Evolutionary conservation across 108 stramenopile genomes (phyloP), one percentile per base, ranked within the genome.

Genomic region (Cyclotella choctawhatcheeana): DNA sequence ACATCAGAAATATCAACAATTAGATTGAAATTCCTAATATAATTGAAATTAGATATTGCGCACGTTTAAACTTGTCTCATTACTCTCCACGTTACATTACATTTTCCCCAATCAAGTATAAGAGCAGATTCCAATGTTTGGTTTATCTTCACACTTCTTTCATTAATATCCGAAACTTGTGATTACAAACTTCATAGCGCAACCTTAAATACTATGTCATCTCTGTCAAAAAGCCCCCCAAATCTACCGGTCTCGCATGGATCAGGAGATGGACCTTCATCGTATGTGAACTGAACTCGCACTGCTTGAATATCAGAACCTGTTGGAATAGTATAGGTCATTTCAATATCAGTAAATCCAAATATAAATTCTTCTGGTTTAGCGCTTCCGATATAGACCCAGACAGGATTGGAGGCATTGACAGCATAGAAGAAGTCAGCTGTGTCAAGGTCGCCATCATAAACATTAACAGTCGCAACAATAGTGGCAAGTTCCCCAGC

Each of bases 341-440:
- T 31, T 31, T 17, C 8, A 1, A 56, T 0, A 18, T 56, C 20
- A n/a, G 37, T 12, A 12, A 40, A 40, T 6, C 12, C 8, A 40
- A 6, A 6, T 40, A n/a, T n/a, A n/a, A 8, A 6, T 40, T 6
- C 6, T 8, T 6, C 8, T 8, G 55, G 53, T 27, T n/a, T 56
- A 33, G 56, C 29, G 40, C 25, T 56, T 6, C 48, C 54, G 10
- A 70, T 54, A 34, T 35, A 59, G 14, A 44, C 8, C 69, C 69
- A 70, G 31, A 21, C 25, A n/a, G 69, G 69, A 45, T 47, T 61
- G 20, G 58, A 25, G 20, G 69, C 69, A 33, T 70, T 29, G 1
- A 12, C n/a, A 1, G 69, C 37, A 34, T 59, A 70, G 22, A 40
- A 70, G 37, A 70, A 70, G 21, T 70, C 69, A 6, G 40, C 56